Base-by-base conservation (phyloP, 2,329 filamentous ascomycete genomes). In the Emergomyces pasteurianus region DNA sequence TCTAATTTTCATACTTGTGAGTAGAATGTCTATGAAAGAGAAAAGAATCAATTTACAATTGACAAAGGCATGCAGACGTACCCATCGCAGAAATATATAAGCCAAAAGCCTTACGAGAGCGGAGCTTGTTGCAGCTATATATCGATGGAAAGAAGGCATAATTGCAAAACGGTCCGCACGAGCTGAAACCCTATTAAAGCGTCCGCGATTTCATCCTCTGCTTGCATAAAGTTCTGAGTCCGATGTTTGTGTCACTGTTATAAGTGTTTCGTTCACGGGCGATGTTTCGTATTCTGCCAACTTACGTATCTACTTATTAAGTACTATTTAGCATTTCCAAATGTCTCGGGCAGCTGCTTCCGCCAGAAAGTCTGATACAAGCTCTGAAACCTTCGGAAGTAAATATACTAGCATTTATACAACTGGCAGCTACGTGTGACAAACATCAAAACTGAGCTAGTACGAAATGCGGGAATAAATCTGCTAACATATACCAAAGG, bases 1-100 rank as follows among this genome's bases (percentile, higher is more conserved):
- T 74, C 76, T 78, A 58, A 23, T 23, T 16, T 3, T 54, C 18
- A 34, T 43, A 31, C 10, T 42, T 36, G 52, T 66, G 55, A 66
- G 60, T 47, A 46, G 42, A 50, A 56, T 23, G 28, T 21, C 26
- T 34, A 42, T 38, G 21, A 26, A 34, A 9, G 8, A 28, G 58
- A 42, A 50, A 23, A 8, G 21, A 42, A 31, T 31, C 40, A 14
- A 46, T 3, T 31, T 46, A 14, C 23, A 23, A 6, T 47, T 2
- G 36, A 9, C 23, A 26, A 52, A 47, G 34, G 21, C 43, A 53
- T 23, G 47, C 9, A 42, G 16, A 43, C 66, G 40, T 69, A 78
- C 77, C 77, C 77, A 79, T 73, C 76, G 71, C 23, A 79, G 68
- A 64, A 78, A 78, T 40, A 73, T 60, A 63, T 75, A 77, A 57